phyloP scores from a whole-genome alignment of 225 moss, liverwort and hornwort species.

The Bryoerythrophyllum caledonicum region DNA sequence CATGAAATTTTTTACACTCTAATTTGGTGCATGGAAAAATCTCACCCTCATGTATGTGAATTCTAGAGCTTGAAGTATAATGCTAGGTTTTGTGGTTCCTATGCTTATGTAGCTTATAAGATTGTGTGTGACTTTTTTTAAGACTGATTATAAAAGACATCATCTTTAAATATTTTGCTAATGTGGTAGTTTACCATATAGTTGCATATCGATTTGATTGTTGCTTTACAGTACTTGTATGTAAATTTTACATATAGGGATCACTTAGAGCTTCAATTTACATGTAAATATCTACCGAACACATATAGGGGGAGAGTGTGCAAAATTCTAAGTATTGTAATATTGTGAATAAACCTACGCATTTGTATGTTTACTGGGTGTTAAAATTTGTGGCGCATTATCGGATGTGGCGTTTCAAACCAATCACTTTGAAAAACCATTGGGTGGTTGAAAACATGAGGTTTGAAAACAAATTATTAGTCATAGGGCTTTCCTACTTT shows the following conservation, averaged over 20 bases:
- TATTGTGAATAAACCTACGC: not conserved
- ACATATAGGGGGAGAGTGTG: not conserved
- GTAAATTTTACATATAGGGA: not conserved
- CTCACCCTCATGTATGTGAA: slow-evolving; percentile 26
- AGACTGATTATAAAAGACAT: not conserved
- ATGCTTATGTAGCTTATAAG: not conserved
- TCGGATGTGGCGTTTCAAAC: not conserved
- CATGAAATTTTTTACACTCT: too few relatives aligned
- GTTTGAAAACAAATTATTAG: not conserved
- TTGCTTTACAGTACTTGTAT: not conserved
- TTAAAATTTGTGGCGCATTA: too few relatives aligned
- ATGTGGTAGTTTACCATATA: not conserved
- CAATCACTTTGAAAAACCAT: not conserved
- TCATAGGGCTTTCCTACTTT: too few relatives aligned
- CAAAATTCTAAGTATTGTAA: not conserved
- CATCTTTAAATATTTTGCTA: not conserved
- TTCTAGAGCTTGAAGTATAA: slow-evolving; percentile 18
- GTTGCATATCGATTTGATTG: not conserved
- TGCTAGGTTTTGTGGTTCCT: slow-evolving; percentile 16
- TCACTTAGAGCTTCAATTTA: not conserved
- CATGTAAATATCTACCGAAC: not conserved
- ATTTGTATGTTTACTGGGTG: not conserved
- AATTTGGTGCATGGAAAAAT: too few relatives aligned
- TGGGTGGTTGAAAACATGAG: not conserved
- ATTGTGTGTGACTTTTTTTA: not conserved